Conservation (phyloP, 2,329 filamentous ascomycete species). For the Penicillium sp. region DNA sequence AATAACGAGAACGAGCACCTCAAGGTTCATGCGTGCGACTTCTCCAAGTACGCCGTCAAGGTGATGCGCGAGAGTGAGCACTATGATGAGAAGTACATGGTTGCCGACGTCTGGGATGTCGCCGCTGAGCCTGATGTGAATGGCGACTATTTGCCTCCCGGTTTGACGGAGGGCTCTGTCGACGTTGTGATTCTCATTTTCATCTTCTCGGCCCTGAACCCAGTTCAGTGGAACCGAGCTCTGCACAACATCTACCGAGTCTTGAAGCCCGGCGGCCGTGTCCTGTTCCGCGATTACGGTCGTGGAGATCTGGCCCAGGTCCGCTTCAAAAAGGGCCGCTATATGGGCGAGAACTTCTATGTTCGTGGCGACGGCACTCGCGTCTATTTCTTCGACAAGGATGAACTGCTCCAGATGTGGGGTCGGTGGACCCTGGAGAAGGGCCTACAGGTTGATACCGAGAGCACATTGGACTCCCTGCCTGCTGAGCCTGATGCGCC, state of each 20-base stretch:
- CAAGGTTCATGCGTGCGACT: conserved; percentile 91
- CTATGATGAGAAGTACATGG: conserved; percentile 70
- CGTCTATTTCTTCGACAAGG: conserved; percentile 94
- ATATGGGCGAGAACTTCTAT: conserved; percentile 96
- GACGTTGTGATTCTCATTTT: conserved; percentile 95
- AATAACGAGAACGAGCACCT: conserved; percentile 79
- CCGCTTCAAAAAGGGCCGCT: conserved; percentile 91
- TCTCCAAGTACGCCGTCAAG: conserved; percentile 90
- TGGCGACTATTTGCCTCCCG: conserved; percentile 64
- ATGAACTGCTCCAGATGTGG: conserved; percentile 81
- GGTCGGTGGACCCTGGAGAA: conserved; percentile 47
- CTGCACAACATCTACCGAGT: conserved; percentile 77
- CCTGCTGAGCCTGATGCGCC: conserved; percentile 25
- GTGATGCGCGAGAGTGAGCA: conserved; percentile 79
- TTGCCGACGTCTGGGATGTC: conserved; percentile 94
- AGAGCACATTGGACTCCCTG: conserved; percentile 10
- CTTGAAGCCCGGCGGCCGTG: conserved; percentile 86
- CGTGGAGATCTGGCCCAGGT: conserved; percentile 94
- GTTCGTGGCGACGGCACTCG: conserved; percentile 91
- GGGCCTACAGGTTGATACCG: conserved; percentile 28
- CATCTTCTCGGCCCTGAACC: conserved; percentile 90
- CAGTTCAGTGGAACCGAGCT: conserved; percentile 77
- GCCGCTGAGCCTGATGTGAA: conserved; percentile 58
- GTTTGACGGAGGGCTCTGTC: conserved; percentile 72
- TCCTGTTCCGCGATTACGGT: conserved; percentile 95